A percentile compares a stretch with the other conserved stretches of the same genome.
Evolutionary conservation across 345 rosid genomes (phyloP).

Genomic region (Eucalyptus shirleyi): DNA sequence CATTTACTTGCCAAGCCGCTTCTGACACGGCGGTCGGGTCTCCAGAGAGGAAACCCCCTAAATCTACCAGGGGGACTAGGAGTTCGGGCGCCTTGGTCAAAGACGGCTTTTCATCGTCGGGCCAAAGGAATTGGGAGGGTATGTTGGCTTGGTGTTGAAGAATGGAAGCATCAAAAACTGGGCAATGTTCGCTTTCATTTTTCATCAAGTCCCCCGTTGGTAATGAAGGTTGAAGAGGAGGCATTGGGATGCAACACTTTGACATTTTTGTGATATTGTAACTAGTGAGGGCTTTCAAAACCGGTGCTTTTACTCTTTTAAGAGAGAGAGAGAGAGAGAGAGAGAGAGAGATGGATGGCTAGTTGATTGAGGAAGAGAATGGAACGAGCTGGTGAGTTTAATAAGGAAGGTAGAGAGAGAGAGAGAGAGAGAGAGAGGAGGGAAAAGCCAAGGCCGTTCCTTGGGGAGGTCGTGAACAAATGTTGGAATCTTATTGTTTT

Average conservation of each 20-base stretch:
- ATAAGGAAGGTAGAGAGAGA: neutral
- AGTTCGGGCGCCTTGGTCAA: slow-evolving; percentile 25
- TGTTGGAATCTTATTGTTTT: slow-evolving; percentile 1
- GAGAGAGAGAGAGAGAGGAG: neutral
- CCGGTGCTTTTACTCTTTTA: neutral
- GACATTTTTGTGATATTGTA: neutral
- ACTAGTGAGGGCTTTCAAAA: neutral
- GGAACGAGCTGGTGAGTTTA: neutral
- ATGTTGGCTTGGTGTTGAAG: slow-evolving; percentile 30
- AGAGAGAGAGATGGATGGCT: neutral
- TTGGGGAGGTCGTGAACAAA: slow-evolving; percentile 2
- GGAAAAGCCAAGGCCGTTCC: slow-evolving; percentile 1
- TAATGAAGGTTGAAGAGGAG: neutral
- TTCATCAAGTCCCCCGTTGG: neutral
- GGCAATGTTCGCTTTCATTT: neutral
- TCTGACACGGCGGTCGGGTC: slow-evolving; percentile 19
- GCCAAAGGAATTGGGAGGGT: slow-evolving; percentile 83
- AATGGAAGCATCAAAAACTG: slow-evolving; percentile 45
- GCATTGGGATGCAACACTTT: neutral
- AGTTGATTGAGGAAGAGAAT: neutral
- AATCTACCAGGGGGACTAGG: slow-evolving; percentile 50
- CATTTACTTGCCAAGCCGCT: slow-evolving; percentile 37
- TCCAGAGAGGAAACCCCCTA: slow-evolving; percentile 40
- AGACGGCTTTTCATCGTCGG: slow-evolving; percentile 63
- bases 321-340: no score